A percentile compares a stretch with the other conserved stretches of the same genome.
These are phyloP conservation scores for Daedaleopsis nitida DNA, from an alignment of 768 basidiomycete genomes.

Conservation along the genomic window DNA sequence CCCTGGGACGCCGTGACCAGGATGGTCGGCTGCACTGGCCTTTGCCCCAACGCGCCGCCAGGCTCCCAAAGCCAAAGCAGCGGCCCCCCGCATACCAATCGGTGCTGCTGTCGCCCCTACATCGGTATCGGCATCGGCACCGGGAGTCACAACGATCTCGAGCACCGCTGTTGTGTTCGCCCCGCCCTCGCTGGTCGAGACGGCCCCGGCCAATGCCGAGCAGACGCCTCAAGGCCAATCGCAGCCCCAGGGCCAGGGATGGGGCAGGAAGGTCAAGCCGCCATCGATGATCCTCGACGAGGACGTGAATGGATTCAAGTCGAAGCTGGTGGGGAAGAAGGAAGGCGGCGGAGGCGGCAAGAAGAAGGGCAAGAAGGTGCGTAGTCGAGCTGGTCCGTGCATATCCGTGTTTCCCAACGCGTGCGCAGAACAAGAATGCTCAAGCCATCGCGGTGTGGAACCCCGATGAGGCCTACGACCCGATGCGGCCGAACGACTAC, in stretches of 20 bases:
- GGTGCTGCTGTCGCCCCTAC: slow-evolving; percentile 56
- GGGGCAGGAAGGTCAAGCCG: slow-evolving; percentile 89
- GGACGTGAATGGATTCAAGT: slow-evolving; percentile 82
- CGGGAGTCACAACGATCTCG: slow-evolving; percentile 37
- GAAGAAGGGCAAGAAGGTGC: slow-evolving; percentile 64
- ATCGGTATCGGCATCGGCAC: slow-evolving; percentile 14
- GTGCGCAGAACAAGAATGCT: slow-evolving; percentile 58
- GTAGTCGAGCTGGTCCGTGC: slow-evolving; percentile 4
- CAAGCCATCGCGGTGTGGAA: slow-evolving; percentile 67
- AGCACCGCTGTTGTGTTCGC: slow-evolving; percentile 72
- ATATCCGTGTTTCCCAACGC: slow-evolving; percentile 2
- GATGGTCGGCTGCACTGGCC: slow-evolving; percentile 88
- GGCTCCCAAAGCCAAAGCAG: slow-evolving; percentile 57
- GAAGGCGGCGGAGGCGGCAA: slow-evolving; percentile 49
- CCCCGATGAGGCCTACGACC: slow-evolving; percentile 79
- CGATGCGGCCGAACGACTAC: slow-evolving; percentile 84
- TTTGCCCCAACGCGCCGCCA: slow-evolving; percentile 81
- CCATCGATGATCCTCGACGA: slow-evolving; percentile 91
- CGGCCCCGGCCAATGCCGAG: slow-evolving; percentile 28
- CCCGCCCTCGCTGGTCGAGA: slow-evolving; percentile 57
- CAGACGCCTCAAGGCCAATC: slow-evolving; percentile 34
- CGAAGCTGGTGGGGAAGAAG: slow-evolving; percentile 53
- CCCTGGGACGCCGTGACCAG: slow-evolving; percentile 43
- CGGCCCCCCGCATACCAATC: slow-evolving; percentile 54
- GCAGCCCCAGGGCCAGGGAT: slow-evolving; percentile 55